phyloP scores from a whole-genome alignment of 352 stramenopile genomes.

The Pythium rhizo-oryzae region DNA sequence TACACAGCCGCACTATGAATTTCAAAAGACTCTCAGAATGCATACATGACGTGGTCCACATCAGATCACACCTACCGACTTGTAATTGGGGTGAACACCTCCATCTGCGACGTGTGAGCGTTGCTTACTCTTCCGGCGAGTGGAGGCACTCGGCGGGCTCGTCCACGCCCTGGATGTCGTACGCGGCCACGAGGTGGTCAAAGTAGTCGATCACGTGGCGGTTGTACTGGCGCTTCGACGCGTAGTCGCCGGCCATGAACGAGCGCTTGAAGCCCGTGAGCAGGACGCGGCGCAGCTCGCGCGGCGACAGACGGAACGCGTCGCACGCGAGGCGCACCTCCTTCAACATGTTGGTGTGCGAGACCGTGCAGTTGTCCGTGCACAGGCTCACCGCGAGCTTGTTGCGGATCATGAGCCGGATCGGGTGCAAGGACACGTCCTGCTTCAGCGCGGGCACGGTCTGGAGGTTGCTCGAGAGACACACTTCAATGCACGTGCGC shows the following conservation, averaged over 20 bases:
- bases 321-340: conserved; percentile 85
- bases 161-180: conserved; percentile 50
- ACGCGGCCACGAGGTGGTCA: conserved; percentile 74
- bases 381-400: conserved; percentile 83
- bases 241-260: conserved; percentile 86
- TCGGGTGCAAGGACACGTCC: conserved; percentile 71
- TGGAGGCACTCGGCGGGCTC: not conserved
- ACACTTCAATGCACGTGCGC: conserved; percentile 86
- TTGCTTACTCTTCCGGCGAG: not conserved
- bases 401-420: conserved; percentile 82
- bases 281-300: conserved; percentile 75
- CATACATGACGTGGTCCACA: too few species aligned
- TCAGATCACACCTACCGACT: too few species aligned
- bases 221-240: conserved; percentile 79
- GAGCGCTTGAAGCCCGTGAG: conserved; percentile 63
- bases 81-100: too few species aligned
- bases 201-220: conserved; percentile 88
- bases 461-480: conserved; percentile 88
- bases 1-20: too few species aligned
- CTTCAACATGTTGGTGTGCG: conserved; percentile 81
- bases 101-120: too few species aligned
- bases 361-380: conserved; percentile 90
- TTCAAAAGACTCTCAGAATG: too few species aligned
- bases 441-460: conserved; percentile 74
- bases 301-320: conserved; percentile 73